Conservation (phyloP, 208 protist species). For the Angomonas desouzai region DNA sequence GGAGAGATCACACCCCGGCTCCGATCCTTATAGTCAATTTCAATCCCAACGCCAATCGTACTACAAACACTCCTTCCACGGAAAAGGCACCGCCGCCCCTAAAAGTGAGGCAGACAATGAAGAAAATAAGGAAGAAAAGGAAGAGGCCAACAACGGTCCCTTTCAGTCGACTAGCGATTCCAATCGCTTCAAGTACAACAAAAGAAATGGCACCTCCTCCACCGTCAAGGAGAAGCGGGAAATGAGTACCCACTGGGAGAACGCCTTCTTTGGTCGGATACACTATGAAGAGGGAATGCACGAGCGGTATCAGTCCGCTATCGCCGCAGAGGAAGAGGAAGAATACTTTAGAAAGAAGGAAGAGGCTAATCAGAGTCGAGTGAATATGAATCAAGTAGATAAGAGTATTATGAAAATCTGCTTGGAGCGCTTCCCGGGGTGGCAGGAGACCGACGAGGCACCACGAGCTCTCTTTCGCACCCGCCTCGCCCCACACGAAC, state of each 20-base stretch:
- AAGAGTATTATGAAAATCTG: not conserved
- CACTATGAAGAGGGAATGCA: slow-evolving; percentile 85
- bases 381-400: slow-evolving; percentile 30
- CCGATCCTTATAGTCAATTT: slow-evolving; percentile 28
- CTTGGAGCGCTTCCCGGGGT: slow-evolving; percentile 8
- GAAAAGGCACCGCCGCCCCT: slow-evolving; percentile 28
- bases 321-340: slow-evolving; percentile 49
- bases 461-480: slow-evolving; percentile 43
- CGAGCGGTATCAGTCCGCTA: slow-evolving; percentile 46
- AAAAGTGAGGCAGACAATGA: not conserved
- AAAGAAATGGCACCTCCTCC: slow-evolving; percentile 23
- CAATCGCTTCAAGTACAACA: slow-evolving; percentile 19
- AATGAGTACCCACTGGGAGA: slow-evolving; percentile 69
- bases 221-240: slow-evolving; percentile 60
- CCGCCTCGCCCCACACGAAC: slow-evolving; percentile 37
- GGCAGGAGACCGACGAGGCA: slow-evolving; percentile 70
- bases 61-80: slow-evolving; percentile 46
- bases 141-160: not conserved
- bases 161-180: slow-evolving; percentile 2
- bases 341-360: slow-evolving; percentile 10
- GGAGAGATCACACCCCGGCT: slow-evolving; percentile 1
- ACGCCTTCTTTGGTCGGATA: slow-evolving; percentile 80
- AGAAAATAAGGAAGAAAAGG: not conserved
- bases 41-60: slow-evolving; percentile 28
- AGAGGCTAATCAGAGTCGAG: not conserved